Evolutionary conservation across 176 grass and related monocot species (phyloP), one percentile per base, ranked within the genome.

Genomic region (Tuctoria greenei): DNA sequence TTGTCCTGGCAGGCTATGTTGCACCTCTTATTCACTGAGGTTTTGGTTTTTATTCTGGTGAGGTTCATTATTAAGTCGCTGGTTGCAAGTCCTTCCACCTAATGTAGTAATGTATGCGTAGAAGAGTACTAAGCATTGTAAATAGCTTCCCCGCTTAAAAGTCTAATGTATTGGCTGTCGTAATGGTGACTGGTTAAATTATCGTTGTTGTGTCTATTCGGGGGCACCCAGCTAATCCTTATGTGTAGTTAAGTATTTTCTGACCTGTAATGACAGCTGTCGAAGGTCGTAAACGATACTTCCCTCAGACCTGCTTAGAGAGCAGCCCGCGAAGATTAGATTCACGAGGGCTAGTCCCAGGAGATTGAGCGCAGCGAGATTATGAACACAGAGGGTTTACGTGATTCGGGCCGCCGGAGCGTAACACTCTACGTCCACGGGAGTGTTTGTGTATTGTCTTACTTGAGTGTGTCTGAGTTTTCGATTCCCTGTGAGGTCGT

Each of bases 41-140:
- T 89, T 89, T 89, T 88, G 18, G 86, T 85, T 91, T 61, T 14
- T 75, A 36, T 78, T 80, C 75, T 76, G 76, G 78, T 86, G 74
- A 85, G 69, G 83, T 76, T 61, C 2, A n/a, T n/a, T n/a, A n/a
- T n/a, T n/a, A 43, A 70, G 66, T 71, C 62, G 56, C 69, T 27
- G 1, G 46, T n/a, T 12, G 74, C 68, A 17, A 28, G 63, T 80
- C 54, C 14, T 70, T 56, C 84, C 67, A 54, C 82, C 69, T 88
- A 76, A 85, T 83, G 71, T 85, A 82, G 64, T 88, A 76, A 85
- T 83, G 71, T 85, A 82, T 81, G 81, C 23, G 37, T 82, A 72
- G 71, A 79, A 50, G 61, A 60, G 49, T 79, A 38, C 37, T 21
- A 55, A 75, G 59, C 50, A 16, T 42, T 69, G 90, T 93, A 93